A percentile compares a stretch with the other conserved stretches of the same genome.
These are phyloP conservation scores for Hyaloperonospora brassicae DNA, from an alignment of 352 stramenopile genomes.

Conservation along the genomic window DNA sequence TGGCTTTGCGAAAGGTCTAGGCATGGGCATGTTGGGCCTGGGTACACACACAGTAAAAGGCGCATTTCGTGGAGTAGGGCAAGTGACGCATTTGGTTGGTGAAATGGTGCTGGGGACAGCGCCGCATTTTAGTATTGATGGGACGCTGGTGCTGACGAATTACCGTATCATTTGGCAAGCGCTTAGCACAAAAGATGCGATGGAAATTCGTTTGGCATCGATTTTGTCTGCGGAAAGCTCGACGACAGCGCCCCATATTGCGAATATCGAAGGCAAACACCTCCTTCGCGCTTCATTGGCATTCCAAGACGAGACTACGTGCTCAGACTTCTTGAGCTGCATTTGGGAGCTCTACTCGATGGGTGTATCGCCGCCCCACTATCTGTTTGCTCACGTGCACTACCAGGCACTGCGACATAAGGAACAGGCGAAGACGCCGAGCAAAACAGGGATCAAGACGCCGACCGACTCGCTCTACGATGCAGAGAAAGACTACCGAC, in stretches of 20 bases:
- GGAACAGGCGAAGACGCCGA: constrained; percentile 10
- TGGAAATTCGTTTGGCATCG: constrained; percentile 76
- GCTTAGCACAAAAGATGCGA: constrained; percentile 61
- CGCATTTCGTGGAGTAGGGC: constrained; percentile 73
- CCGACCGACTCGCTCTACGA: constrained; percentile 55
- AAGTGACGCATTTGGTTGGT: constrained; percentile 81
- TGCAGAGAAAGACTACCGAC: constrained; percentile 69
- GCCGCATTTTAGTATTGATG: constrained; percentile 84
- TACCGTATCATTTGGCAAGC: constrained; percentile 84
- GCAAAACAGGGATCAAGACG: constrained; percentile 37
- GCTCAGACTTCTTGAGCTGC: constrained; percentile 62
- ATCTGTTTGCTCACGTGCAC: constrained; percentile 73
- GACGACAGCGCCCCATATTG: constrained; percentile 71
- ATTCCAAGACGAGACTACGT: constrained; percentile 76
- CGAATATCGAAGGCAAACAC: constrained; percentile 81
- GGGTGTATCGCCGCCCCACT: constrained; percentile 26
- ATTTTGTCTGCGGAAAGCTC: constrained; percentile 75
- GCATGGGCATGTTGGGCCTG: constrained; percentile 80
- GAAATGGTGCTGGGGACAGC: constrained; percentile 82
- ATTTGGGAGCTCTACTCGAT: constrained; percentile 66
- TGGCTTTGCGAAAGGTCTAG: constrained; percentile 80
- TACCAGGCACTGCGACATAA: constrained; percentile 59
- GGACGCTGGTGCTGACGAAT: constrained; percentile 72
- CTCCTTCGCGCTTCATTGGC: constrained; percentile 70
- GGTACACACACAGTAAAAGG: constrained; percentile 83